Evolutionary conservation across 2,329 filamentous ascomycete species (phyloP).

Genomic region (Neonectria neomacrospora): DNA sequence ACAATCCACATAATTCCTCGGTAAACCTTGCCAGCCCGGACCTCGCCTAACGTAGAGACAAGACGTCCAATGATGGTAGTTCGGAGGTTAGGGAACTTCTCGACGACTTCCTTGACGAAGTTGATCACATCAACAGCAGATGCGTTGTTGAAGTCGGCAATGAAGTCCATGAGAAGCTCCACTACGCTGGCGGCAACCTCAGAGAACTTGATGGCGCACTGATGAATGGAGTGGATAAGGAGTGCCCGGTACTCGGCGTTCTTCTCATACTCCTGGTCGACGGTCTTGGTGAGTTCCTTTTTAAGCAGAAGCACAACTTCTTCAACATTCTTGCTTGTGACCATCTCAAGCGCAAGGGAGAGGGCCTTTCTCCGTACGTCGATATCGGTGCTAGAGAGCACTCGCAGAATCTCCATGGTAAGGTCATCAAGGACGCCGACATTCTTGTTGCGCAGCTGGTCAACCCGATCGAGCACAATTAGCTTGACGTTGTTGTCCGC

Average conservation of each 20-base stretch:
- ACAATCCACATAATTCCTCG: slow-evolving; percentile 97
- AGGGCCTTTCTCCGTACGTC: slow-evolving; percentile 95
- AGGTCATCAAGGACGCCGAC: slow-evolving; percentile 93
- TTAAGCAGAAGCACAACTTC: slow-evolving; percentile 96
- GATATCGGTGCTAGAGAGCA: slow-evolving; percentile 93
- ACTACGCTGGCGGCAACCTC: slow-evolving; percentile 98
- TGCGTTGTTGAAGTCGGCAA: slow-evolving; percentile 96
- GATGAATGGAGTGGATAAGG: slow-evolving; percentile 96
- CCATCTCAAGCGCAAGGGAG: slow-evolving; percentile 93
- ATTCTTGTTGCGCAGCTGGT: slow-evolving; percentile 86
- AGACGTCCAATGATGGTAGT: slow-evolving; percentile 88
- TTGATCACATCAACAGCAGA: slow-evolving; percentile 98
- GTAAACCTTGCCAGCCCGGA: slow-evolving; percentile 96
- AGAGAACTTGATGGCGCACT: slow-evolving; percentile 98
- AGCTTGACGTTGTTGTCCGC: slow-evolving; percentile 99
- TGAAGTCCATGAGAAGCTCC: slow-evolving; percentile 98
- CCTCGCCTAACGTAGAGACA: slow-evolving; percentile 90
- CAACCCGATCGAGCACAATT: slow-evolving; percentile 94
- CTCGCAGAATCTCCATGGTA: slow-evolving; percentile 95
- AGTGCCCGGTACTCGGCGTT: slow-evolving; percentile 94
- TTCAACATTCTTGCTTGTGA: slow-evolving; percentile 98
- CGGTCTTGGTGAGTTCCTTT: slow-evolving; percentile 97
- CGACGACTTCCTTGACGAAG: slow-evolving; percentile 98
- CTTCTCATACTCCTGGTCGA: slow-evolving; percentile 99
- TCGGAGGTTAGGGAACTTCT: slow-evolving; percentile 93